These are phyloP conservation scores for Boletus speciosus DNA, from an alignment of 768 basidiomycete species.

Conservation along the genomic window DNA sequence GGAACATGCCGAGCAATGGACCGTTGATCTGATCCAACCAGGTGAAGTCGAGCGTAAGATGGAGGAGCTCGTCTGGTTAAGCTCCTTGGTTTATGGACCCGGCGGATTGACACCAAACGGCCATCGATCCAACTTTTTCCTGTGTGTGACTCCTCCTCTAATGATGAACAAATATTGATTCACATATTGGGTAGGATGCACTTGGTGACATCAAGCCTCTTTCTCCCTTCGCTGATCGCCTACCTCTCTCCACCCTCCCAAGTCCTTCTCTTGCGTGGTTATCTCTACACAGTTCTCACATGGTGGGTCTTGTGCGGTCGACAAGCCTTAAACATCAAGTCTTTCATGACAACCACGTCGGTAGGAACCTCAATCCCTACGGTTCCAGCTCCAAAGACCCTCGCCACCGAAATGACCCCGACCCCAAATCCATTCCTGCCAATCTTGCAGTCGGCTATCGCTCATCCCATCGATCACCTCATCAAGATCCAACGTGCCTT, in stretches of 20 bases:
- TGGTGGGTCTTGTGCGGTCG: slow-evolving; percentile 32
- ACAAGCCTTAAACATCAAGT: slow-evolving; percentile 29
- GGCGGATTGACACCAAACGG: slow-evolving; percentile 56
- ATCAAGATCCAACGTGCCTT: slow-evolving; percentile 33
- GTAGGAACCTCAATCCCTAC: slow-evolving; percentile 10
- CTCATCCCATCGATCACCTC: slow-evolving; percentile 34
- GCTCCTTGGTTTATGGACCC: slow-evolving; percentile 51
- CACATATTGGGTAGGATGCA: slow-evolving; percentile 21
- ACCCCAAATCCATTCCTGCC: slow-evolving; percentile 40
- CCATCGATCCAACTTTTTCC: slow-evolving; percentile 41
- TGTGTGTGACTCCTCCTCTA: slow-evolving; percentile 33
- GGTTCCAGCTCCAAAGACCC: not conserved
- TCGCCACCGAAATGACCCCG: slow-evolving; percentile 11
- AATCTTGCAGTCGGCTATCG: slow-evolving; percentile 37
- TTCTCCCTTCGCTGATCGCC: slow-evolving; percentile 25
- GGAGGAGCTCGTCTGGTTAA: slow-evolving; percentile 60
- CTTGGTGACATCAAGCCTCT: slow-evolving; percentile 29
- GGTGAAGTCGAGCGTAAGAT: slow-evolving; percentile 50
- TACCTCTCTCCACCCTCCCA: slow-evolving; percentile 15
- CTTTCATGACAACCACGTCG: slow-evolving; percentile 29
- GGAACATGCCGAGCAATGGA: slow-evolving; percentile 50
- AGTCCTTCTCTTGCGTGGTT: slow-evolving; percentile 28
- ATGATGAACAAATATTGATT: not conserved
- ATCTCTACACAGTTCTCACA: slow-evolving; percentile 21
- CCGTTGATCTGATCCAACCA: slow-evolving; percentile 32